phyloP scores from a whole-genome alignment of 495 filamentous ascomycete genomes.

The Lasiosphaeria ovina region DNA sequence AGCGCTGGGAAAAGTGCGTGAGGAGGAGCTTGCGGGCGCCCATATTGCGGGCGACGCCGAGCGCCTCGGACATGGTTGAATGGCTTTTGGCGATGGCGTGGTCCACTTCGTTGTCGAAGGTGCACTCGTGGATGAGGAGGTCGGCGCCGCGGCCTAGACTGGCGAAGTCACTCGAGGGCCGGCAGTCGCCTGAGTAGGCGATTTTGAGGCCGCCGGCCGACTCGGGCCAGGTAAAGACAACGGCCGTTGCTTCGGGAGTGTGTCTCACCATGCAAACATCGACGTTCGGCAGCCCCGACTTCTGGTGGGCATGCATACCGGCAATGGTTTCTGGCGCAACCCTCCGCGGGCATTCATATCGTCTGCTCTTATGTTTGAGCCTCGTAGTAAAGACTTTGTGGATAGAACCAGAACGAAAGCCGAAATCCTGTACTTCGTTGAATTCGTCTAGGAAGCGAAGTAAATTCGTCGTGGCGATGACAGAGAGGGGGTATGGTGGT shows the following conservation, averaged over 20 bases:
- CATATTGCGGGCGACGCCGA: conserved; percentile 76
- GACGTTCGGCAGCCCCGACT: conserved; percentile 47
- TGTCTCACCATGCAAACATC: conserved; percentile 67
- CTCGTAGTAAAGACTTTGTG: not conserved
- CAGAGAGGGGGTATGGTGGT: conserved; percentile 9
- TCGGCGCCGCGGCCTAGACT: conserved; percentile 70
- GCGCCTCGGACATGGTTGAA: conserved; percentile 78
- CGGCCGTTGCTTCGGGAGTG: conserved; percentile 74
- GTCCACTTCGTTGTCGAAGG: conserved; percentile 83
- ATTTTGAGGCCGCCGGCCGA: conserved; percentile 63
- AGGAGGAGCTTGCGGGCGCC: conserved; percentile 69
- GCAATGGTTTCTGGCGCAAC: not conserved
- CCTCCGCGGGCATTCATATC: too few relatives aligned
- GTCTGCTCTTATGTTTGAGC: not conserved
- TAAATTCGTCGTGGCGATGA: conserved; percentile 49
- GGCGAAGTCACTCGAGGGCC: conserved; percentile 69
- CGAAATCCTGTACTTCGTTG: conserved; percentile 70
- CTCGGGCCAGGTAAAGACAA: conserved; percentile 72
- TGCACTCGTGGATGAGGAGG: conserved; percentile 90
- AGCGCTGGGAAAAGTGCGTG: conserved; percentile 95
- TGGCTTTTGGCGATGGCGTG: conserved; percentile 90
- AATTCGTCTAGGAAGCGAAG: conserved; percentile 75
- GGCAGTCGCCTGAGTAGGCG: conserved; percentile 89
- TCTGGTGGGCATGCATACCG: conserved; percentile 5
- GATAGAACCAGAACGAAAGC: conserved; percentile 28